Evolutionary conservation across 2,329 filamentous ascomycete species (phyloP), one percentile per base, ranked within the genome.

Genomic region (Bipolaris sorokiniana): DNA sequence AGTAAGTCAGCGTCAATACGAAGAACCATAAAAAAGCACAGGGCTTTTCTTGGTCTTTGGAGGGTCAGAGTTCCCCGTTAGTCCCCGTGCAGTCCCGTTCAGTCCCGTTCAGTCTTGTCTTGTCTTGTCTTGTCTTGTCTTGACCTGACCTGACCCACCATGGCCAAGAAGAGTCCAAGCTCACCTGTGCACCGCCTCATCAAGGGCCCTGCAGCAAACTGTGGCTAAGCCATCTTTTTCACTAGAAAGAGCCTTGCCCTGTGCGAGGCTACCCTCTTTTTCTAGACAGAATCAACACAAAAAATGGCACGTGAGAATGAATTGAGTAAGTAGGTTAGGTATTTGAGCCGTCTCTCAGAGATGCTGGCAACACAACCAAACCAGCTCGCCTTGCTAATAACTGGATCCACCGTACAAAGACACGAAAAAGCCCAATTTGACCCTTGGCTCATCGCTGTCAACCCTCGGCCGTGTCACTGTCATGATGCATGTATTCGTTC

Each of bases 401-500:
- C 48, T 46, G 51, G 37, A 49, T 58, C 55, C 42, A 40, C 34
- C 16, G 38, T 54, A 46, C 51, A 48, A 58, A 54, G 55, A 50
- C 40, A 34, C 51, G 34, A 54, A 54, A 40, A 54, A 54, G 55
- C 33, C 52, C 45, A 54, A 50, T 36, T 49, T 46, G 46, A 26
- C 34, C 51, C 55, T 34, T 71, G 66, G 69, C 67, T 66, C 67
- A 57, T 71, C 59, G 68, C 64, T 66, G 59, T 63, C 62, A 68
- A 60, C 58, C 59, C 58, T 63, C 63, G 64, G 65, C 67, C 67
- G 63, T 66, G 55, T 62, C 64, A 64, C 58, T 65, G 37, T 69
- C 65, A 61, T 68, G 64, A 64, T 70, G 67, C 68, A 66, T 66
- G 64, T 73, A 63, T 61, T 67, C 63, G 60, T 71, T 64, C 70